Evolutionary conservation across 192 early-diverging fungal species (phyloP), one percentile per base, ranked within the genome.

Genomic region (Radiomyces spectabilis): DNA sequence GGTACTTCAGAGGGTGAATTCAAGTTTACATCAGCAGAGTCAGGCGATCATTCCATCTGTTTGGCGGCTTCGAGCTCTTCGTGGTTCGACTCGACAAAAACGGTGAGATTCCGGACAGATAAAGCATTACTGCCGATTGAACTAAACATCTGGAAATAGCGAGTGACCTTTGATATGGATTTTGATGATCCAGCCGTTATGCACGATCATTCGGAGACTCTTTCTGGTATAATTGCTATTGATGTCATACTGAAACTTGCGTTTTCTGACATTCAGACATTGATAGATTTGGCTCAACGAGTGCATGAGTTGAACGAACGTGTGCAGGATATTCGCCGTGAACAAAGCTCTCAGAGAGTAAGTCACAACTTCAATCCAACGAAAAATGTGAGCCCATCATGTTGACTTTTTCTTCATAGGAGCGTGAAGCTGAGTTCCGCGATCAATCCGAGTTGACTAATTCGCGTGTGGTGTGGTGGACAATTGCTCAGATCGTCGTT

Each of bases 41-140:
- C 86, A 31, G 94, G 95, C 40, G 85, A 94, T 61, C 94, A 99
- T 69, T 70, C 79, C 15, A 91, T 99, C 46, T 99, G 97, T 69
- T 71, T 99, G 45, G 81, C 76, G 56, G 75, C 78, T 8, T 73
- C 71, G 3, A 69, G 78, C 15, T 66, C 75, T 29, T 73, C 79
- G n/a, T 92, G 88, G 88, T 82, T 93, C 68, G 73, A 78, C 21
- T 75, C 78, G 15, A 69, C 74, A 41, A 79, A 81, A 57, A 83
- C 79, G 22, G 87, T 89, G 74, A 22, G 69, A n/a, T n/a, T n/a
- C n/a, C n/a, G n/a, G n/a, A n/a, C n/a, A n/a, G n/a, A n/a, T n/a
- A n/a, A n/a, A n/a, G n/a, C n/a, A n/a, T n/a, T n/a, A n/a, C n/a
- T n/a, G n/a, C n/a, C n/a, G n/a, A n/a, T n/a, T n/a, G n/a, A n/a